Evolutionary conservation across 202 grass and related monocot genomes (phyloP), one percentile per base, ranked within the genome.

Genomic region (Carex sylvatica): DNA sequence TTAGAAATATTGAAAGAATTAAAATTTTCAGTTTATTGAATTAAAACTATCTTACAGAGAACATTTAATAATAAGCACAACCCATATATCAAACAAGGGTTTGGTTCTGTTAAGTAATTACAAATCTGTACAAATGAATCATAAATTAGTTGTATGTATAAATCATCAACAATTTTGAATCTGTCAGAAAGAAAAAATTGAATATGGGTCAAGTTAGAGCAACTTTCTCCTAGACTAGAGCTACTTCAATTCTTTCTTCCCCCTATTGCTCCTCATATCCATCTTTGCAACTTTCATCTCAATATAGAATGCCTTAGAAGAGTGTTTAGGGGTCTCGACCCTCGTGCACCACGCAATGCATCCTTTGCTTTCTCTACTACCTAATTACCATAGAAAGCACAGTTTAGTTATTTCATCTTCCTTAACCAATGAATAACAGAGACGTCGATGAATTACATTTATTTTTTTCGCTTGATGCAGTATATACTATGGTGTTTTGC

Each of bases 251-350:
- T 26, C 47, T 82, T 82, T 68, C 61, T 82, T 82, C 80, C 53
- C 67, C 79, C 56, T 63, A 44, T 62, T 64, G 16, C 22, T 26
- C 42, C n/a, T 11, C 42, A 36, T 69, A 30, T 81, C 38, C 3
- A 53, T 66, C 42, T 82, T 35, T 44, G 28, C 28, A 77, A 28
- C 3, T 55, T 54, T 88, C 86, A 83, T 81, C 82, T 84, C 82
- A 88, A 38, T 9, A 88, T 36, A 22, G 86, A 88, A 76, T 88
- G 86, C 53, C 31, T 88, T 19, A 88, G 66, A n/a, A 88, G 82
- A 33, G 73, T 84, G 66, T 88, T 88, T 14, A 88, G 65, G 56
- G 86, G 75, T 24, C 64, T 70, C 11, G 62, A 67, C 22, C 79
- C 70, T 65, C 28, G 69, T 67, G 79, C 64, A 18, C 62, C 15